Base-by-base conservation (phyloP, 768 basidiomycete species). In the Tricholoma hemisulphureum region DNA sequence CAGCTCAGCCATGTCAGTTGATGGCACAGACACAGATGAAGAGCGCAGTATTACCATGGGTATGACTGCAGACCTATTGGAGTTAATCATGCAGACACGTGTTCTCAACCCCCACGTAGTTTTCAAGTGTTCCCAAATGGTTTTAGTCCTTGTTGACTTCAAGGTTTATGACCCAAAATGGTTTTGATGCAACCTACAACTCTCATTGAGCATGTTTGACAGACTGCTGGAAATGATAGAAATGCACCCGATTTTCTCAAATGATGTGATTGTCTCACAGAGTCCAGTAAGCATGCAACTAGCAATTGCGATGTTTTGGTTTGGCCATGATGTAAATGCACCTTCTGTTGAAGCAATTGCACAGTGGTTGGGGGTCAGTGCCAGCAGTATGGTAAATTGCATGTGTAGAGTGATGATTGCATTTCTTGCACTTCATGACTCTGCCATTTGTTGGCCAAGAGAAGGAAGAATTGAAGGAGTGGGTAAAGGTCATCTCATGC, bases 321-420 rank as follows among this genome's bases (percentile, higher is more conserved):
- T 78, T 63, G 76, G 76, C 2, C 73, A 73, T 55, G 63, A 66
- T 58, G 75, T 77, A 28, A 80, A 75, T 72, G 74, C 69, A 16
- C 68, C 71, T 1, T 56, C 64, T 11, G 35, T 73, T 6, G 58
- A 68, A 28, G 48, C 58, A 21, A 70, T 79, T 8, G 71, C 73
- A 1, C 57, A 66, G 10, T 79, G 77, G 78, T 67, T 75, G 8
- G 77, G 79, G 0, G 16, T 67, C 26, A 66, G 66, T 0, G 65
- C 67, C 32, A 75, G 77, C 0, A 71, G 70, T 3, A 69, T 77
- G 8, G 23, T 57, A 3, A 1, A 37, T 3, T 51, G 13, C n/a
- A 52, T 50, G 1, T 20, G 20, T 13, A 59, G 68, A 9, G 70
- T 76, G 5, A 71, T 76, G 63, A 69, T 59, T 1, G 72, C 73